Evolutionary conservation across 257 asterid species (phyloP), one percentile per base, ranked within the genome.

Genomic region (Solanum tarapatanum): DNA sequence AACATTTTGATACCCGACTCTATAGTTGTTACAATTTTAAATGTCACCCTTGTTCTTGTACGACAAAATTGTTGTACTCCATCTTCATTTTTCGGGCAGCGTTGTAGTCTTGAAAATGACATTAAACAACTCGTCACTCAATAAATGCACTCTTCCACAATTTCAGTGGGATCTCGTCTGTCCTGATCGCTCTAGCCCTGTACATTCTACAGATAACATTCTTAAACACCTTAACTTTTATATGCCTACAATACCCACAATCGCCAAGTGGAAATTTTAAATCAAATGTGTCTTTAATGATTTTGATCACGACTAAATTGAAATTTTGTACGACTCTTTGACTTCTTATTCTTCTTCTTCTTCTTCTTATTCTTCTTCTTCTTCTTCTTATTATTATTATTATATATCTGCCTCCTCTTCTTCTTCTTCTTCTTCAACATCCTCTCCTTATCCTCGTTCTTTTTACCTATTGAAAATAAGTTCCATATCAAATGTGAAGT

Each of bases 81-180:
- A 3, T 58, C 11, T 58, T 58, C 0, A 58, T 19, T 8, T 55
- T 58, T 7, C 0, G 2, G 9, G 11, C 66, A 58, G 0, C 0
- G 2, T 1, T 58, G 5, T 19, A 11, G 4, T 58, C 66, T 58
- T 21, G 66, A 58, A 58, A 58, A 7, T 58, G 66, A 7, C 66
- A 58, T 19, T 19, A 19, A 58, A 58, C 66, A 58, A 19, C 11
- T 58, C 3, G 1, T 58, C 11, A 7, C 66, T 58, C 24, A 19
- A 19, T 58, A 58, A 0, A 0, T 19, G 2, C 11, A 19, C 26
- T 58, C 11, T 19, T 58, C 66, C 24, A 58, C 4, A 19, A 58
- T 58, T 1, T 0, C 1, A 58, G 2, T 21, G 24, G 5, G 0
- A 58, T 58, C 26, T 58, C 5, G 0, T 7, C 4, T 7, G 5